Base-by-base conservation (phyloP, 495 filamentous ascomycete species). In the Aspergillus hancockii region DNA sequence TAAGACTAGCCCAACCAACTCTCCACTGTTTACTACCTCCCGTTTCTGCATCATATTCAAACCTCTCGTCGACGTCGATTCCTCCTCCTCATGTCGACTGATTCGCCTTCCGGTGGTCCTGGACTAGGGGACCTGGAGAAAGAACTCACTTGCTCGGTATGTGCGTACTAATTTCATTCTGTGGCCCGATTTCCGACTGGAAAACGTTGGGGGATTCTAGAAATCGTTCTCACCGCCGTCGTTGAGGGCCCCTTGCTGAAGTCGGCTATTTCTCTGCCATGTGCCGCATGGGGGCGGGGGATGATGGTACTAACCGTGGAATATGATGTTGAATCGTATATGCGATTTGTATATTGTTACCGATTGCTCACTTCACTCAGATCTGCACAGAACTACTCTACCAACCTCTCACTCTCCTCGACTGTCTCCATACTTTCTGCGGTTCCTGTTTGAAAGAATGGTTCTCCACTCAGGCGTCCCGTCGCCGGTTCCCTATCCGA, bases 351-450 rank as follows among this genome's bases (percentile, higher is more conserved):
- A 62, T 65, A 49, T 38, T 47, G 56, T 61, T 43, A 58, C 61
- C 59, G 54, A 65, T 60, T 55, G 18, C 53, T 18, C 60, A 50
- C 30, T 45, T 28, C 52, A 34, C 19, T 30, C 62, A 97, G 93
- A 97, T 98, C 63, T 98, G 94, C 75, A 93, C 93, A 58, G 94
- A 98, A 68, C 81, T 98, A 53, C 90, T 98, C 60, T 96, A 91
- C 78, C 90, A 97, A 70, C 94, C 94, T 19, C 85, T 98, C 59
- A 97, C 93, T 31, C 89, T 97, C 59, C 90, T 98, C 69, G 91
- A 98, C 79, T 98, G 94, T 71, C 86, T 98, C 1, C 94, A 98
- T 77, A 96, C 93, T 38, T 98, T 94, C 76, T 98, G 94, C 77
- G 94, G 91, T 57, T 88, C 90, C 30, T 98, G 94, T 69, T 71